These are phyloP conservation scores for Eremochloa ophiuroides DNA, from an alignment of 176 grass and related monocot genomes.

Conservation along the genomic window DNA sequence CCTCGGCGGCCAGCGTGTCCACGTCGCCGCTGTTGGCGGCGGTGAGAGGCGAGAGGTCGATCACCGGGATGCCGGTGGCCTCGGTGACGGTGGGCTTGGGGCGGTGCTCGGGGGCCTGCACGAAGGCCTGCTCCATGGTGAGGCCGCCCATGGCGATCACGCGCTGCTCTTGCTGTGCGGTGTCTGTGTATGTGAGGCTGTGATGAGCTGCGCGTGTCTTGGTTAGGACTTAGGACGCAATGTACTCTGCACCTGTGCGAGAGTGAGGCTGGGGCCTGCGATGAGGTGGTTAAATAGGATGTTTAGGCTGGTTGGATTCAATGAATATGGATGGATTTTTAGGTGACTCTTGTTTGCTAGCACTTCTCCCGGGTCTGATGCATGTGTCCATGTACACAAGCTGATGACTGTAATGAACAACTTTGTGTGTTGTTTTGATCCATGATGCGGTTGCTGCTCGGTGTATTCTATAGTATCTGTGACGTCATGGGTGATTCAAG, in stretches of 20 bases:
- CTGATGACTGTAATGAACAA: too few relatives aligned
- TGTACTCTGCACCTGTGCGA: background rate
- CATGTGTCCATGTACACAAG: too few relatives aligned
- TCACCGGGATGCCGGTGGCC: constrained; percentile 54
- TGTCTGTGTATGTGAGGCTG: background rate
- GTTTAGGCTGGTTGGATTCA: too few relatives aligned
- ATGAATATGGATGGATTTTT: too few relatives aligned
- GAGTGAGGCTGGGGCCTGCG: too few relatives aligned
- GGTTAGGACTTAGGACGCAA: background rate
- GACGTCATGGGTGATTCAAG: too few relatives aligned
- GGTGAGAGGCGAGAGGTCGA: constrained; percentile 66
- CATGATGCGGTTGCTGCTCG: too few relatives aligned
- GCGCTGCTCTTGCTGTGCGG: background rate
- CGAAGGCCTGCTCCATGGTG: constrained; percentile 61
- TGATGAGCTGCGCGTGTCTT: background rate
- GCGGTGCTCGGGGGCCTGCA: constrained; percentile 80
- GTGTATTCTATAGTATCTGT: too few relatives aligned
- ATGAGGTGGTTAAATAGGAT: background rate
- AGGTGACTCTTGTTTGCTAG: too few relatives aligned
- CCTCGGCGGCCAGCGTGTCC: constrained; percentile 43
- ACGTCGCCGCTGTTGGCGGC: background rate
- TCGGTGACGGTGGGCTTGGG: constrained; percentile 35
- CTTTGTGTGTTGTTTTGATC: too few relatives aligned
- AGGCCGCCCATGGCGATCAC: constrained; percentile 40
- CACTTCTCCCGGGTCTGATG: too few relatives aligned